Evolutionary conservation across 495 filamentous ascomycete genomes (phyloP), one percentile per base, ranked within the genome.

Genomic region (Trichodelitschia bisporula): DNA sequence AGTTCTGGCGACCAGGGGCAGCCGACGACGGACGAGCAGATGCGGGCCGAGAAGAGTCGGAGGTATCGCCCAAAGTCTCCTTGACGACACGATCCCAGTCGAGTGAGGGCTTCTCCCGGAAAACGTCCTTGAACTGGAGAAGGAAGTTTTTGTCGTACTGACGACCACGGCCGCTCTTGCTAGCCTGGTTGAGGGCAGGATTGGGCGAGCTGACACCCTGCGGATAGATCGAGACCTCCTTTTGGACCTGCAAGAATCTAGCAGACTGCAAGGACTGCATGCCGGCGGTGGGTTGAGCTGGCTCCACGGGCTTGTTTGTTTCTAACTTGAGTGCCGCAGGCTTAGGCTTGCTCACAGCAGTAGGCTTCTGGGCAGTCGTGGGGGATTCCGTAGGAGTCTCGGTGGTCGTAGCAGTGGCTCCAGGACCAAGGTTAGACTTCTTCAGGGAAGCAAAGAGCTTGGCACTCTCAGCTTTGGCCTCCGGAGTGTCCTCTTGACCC

Each of bases 101-200:
- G 10, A 77, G 39, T 2, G 79, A 83, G 6, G 86, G 86, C 51
- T 93, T 90, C 52, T 97, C 86, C 32, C 72, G 86, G 54, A 91
- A 99, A 2, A 80, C 77, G 31, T 57, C 55, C 56, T 93, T 72
- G 62, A 99, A 99, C 45, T 99, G 89, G n/a, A 95, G 59, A 51
- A 99, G 57, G 62, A 99, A 99, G 29, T 78, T 68, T 34, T 76
- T 75, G 48, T 93, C 78, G 54, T 99, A 99, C 45, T 83, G 77
- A 18, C 41, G 43, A 62, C 91, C 91, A 44, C 76, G 82, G 40
- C 72, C 68, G 38, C 73, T 64, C 3, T 74, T 62, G 12, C 74
- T 70, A 28, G 57, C 69, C 17, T 63, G 54, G 44, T 92, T 99
- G 27, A 95, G 55, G 4, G 83, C 75, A 4, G 83, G 77, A 46